These are phyloP conservation scores for Hyaloscypha finlandica DNA, from an alignment of 495 filamentous ascomycete genomes.

Conservation along the genomic window DNA sequence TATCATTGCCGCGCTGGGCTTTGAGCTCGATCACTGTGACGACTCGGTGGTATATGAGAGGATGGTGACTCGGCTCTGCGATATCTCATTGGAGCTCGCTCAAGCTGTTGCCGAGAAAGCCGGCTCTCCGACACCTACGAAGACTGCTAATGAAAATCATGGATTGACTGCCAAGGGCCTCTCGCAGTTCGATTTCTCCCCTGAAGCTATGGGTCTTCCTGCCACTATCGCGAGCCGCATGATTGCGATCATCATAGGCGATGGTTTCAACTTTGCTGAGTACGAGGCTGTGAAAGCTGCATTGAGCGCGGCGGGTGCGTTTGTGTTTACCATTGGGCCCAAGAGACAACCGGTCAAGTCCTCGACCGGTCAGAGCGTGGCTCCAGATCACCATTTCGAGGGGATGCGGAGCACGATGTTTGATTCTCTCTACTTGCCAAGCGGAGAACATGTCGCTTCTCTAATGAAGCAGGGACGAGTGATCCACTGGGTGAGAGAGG, in stretches of 20 bases:
- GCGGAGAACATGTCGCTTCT: slow-evolving; percentile 63
- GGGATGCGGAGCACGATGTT: slow-evolving; percentile 85
- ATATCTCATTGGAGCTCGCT: slow-evolving; percentile 74
- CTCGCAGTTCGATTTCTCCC: slow-evolving; percentile 68
- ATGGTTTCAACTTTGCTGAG: slow-evolving; percentile 72
- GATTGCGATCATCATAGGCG: slow-evolving; percentile 77
- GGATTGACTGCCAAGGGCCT: slow-evolving; percentile 65
- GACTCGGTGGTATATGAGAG: slow-evolving; percentile 78
- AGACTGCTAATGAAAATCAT: slow-evolving; percentile 58
- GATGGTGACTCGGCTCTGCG: slow-evolving; percentile 67
- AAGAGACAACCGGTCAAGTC: slow-evolving; percentile 62
- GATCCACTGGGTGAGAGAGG: slow-evolving; percentile 81
- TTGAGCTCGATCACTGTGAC: slow-evolving; percentile 90
- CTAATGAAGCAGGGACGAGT: slow-evolving; percentile 75
- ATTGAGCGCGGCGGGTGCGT: slow-evolving; percentile 60
- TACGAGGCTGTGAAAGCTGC: slow-evolving; percentile 66
- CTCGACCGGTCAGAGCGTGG: slow-evolving; percentile 55
- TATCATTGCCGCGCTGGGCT: slow-evolving; percentile 67
- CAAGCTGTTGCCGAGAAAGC: slow-evolving; percentile 68
- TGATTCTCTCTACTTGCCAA: slow-evolving; percentile 79
- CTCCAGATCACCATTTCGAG: slow-evolving; percentile 79
- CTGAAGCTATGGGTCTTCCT: slow-evolving; percentile 38
- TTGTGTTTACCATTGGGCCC: slow-evolving; percentile 72
- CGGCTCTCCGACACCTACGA: slow-evolving; percentile 61
- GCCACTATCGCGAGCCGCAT: slow-evolving; percentile 72